Conservation (phyloP, 2,329 filamentous ascomycete genomes). For the Paraconiothyrium brasiliense region DNA sequence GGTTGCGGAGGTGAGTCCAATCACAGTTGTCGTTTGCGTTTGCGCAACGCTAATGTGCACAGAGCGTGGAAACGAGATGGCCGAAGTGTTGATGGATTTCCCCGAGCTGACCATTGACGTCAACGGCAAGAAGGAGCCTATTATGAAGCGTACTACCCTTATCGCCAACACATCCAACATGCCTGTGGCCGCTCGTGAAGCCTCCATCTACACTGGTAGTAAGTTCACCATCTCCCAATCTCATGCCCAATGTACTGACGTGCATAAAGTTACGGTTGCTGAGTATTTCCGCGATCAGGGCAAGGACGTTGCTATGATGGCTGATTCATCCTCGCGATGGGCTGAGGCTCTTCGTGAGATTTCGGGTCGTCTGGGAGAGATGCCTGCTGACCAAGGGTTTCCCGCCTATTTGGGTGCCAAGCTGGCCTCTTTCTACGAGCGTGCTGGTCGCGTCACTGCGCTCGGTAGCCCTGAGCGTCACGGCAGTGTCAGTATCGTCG, state of each 20-base stretch:
- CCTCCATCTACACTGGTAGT: conserved; percentile 91
- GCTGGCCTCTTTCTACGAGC: conserved; percentile 98
- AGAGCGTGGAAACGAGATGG: conserved; percentile 98
- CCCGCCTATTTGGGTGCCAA: conserved; percentile 96
- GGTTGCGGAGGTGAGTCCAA: conserved; percentile 58
- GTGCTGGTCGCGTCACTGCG: conserved; percentile 85
- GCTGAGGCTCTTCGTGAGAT: conserved; percentile 98
- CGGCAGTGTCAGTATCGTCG: conserved; percentile 96
- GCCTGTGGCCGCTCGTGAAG: conserved; percentile 97
- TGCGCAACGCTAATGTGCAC: neutral
- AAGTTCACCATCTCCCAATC: neutral
- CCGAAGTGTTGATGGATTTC: conserved; percentile 99
- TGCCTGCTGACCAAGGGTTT: conserved; percentile 99
- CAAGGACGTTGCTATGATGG: conserved; percentile 99
- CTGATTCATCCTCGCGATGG: conserved; percentile 97
- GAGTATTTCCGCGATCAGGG: conserved; percentile 98
- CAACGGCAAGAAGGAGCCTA: conserved; percentile 93
- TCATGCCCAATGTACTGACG: neutral
- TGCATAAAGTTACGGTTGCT: conserved; percentile 73
- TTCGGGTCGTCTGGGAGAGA: conserved; percentile 97
- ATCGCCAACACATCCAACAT: conserved; percentile 99
- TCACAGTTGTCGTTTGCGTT: neutral
- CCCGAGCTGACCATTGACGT: conserved; percentile 96
- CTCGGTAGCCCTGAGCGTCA: conserved; percentile 88
- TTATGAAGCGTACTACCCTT: conserved; percentile 99